A percentile compares a stretch with the other conserved stretches of the same genome.
These are phyloP conservation scores for Cardamine resedifolia DNA, from an alignment of 345 rosid genomes.

Conservation along the genomic window DNA sequence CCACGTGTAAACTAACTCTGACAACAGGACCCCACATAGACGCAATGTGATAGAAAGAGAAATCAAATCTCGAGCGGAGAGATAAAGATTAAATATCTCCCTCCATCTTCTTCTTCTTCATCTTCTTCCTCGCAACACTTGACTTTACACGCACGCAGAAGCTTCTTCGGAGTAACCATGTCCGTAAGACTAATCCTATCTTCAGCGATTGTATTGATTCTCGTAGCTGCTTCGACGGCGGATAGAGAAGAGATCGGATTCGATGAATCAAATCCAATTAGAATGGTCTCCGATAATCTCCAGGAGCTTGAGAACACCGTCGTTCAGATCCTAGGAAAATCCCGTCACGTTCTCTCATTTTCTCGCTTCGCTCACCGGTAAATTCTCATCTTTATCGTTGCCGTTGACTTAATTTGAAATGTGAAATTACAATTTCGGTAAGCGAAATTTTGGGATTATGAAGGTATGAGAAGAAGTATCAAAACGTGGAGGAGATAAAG, in stretches of 20 bases:
- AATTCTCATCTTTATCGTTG: neutral
- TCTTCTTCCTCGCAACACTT: neutral
- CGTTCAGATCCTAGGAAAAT: constrained; percentile 52
- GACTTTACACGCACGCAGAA: neutral
- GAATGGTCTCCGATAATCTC: constrained; percentile 57
- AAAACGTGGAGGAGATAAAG: constrained; percentile 64
- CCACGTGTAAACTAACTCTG: neutral
- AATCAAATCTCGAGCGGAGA: neutral
- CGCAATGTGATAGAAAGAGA: neutral
- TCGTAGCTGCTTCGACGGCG: constrained; percentile 37
- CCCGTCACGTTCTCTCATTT: constrained; percentile 58
- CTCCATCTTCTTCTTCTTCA: neutral
- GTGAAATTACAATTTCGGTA: neutral
- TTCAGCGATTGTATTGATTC: constrained; percentile 36
- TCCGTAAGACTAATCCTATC: constrained; percentile 30
- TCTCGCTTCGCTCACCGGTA: constrained; percentile 75
- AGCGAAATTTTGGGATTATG: neutral
- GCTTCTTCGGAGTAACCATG: constrained; percentile 36
- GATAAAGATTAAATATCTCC: neutral
- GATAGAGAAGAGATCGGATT: constrained; percentile 41
- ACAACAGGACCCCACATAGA: neutral
- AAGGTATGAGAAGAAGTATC: constrained; percentile 73
- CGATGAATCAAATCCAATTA: constrained; percentile 65
- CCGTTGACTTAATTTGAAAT: neutral
- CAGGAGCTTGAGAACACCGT: constrained; percentile 52